phyloP scores from a whole-genome alignment of 2,329 filamentous ascomycete species.

The Neurospora sp. region DNA sequence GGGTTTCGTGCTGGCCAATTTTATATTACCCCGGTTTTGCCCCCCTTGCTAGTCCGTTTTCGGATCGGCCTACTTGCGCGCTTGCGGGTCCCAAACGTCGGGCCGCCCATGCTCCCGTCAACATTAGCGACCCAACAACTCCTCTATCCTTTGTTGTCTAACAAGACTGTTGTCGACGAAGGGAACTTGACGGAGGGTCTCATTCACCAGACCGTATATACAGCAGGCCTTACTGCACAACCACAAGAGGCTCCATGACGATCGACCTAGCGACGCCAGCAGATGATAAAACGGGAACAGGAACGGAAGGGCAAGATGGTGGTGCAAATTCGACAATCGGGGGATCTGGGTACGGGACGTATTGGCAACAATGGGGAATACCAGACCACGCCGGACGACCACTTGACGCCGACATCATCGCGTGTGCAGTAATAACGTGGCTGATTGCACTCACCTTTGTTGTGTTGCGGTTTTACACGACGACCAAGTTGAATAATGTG shows the following conservation, averaged over 20 bases:
- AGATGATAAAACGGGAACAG: neutral
- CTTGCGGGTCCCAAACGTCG: too few species aligned
- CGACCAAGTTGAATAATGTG: conserved; percentile 25
- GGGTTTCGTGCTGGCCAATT: too few species aligned
- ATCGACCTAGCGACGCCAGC: neutral
- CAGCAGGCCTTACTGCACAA: neutral
- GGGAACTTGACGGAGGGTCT: neutral
- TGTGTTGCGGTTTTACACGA: conserved; percentile 29
- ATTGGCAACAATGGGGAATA: neutral
- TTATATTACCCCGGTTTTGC: too few species aligned
- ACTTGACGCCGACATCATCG: conserved; percentile 18
- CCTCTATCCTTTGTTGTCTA: too few species aligned
- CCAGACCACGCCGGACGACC: conserved; percentile 12
- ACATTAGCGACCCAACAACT: too few species aligned
- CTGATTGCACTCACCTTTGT: conserved; percentile 25
- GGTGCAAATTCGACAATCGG: neutral
- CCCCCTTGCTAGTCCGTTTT: too few species aligned
- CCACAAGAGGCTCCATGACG: neutral
- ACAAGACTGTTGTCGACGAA: too few species aligned
- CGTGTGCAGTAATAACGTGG: conserved; percentile 18
- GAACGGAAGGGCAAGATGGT: neutral
- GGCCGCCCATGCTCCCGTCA: too few species aligned
- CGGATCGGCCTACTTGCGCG: too few species aligned
- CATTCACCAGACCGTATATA: neutral
- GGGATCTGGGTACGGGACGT: neutral